These are phyloP conservation scores for Erysimum cheiri DNA, from an alignment of 441 rosid genomes.

Conservation along the genomic window DNA sequence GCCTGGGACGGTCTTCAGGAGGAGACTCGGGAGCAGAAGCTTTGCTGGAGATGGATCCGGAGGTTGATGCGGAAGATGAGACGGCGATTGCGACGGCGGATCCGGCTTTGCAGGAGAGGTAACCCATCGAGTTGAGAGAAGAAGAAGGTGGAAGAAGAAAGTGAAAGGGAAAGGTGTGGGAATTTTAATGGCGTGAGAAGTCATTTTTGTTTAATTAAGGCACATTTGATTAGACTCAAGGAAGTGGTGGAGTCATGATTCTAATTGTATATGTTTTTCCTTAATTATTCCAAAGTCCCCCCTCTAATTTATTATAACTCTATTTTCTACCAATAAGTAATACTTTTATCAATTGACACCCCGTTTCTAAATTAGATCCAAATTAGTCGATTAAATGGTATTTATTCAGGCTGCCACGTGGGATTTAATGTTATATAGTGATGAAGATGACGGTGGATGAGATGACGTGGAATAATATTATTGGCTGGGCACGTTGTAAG, in stretches of 20 bases:
- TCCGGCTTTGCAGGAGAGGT: constrained; percentile 84
- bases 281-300: neutral
- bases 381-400: too few species aligned
- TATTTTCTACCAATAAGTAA: neutral
- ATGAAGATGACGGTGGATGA: constrained; percentile 9
- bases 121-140: constrained; percentile 51
- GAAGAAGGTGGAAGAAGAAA: neutral
- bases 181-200: constrained; percentile 38
- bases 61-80: constrained; percentile 57
- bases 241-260: constrained; percentile 44
- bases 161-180: constrained; percentile 35
- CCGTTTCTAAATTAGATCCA: neutral
- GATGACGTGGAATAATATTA: constrained; percentile 36
- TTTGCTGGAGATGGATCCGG: constrained; percentile 44
- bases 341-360: neutral
- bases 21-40: constrained; percentile 49
- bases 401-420: constrained; percentile 20
- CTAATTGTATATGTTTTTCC: neutral
- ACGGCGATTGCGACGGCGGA: constrained; percentile 67
- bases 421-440: neutral
- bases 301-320: neutral
- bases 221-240: constrained; percentile 17
- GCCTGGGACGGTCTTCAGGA: constrained; percentile 65
- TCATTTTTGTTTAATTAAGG: constrained; percentile 39
- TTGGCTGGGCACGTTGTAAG: constrained; percentile 40